Base-by-base conservation (phyloP, 805 yeast genomes). In the Candida awuae region DNA sequence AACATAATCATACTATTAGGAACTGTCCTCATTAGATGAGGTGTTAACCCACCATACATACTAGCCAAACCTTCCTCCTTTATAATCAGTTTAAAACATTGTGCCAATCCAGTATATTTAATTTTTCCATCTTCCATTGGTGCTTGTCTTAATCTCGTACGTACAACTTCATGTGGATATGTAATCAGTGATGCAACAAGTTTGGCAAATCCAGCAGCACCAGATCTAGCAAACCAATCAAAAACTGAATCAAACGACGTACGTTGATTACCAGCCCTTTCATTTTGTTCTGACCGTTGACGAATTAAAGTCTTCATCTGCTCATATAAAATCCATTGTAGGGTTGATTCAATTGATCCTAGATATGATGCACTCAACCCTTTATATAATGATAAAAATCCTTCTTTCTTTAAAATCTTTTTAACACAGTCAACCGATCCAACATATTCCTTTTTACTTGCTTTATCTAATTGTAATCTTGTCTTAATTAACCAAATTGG, bases 1-100 rank as follows among this genome's bases (percentile, higher is more conserved):
- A 92, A 92, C 98, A 92, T 92, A 51, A 92, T 90, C 57, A 92
- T 87, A 54, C 95, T 84, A 62, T 92, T 92, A 3, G 99, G 99
- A 37, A 92, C 98, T 0, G 98, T 92, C 62, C 98, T 76, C 66
- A 92, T 73, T 53, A 92, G 66, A 63, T 92, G 99, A 4, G 99
- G 97, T 2, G 99, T 92, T 53, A 92, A 69, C 1, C 99, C 99
- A 40, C 99, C 96, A 58, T 92, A 92, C 86, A 92, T 83, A 10
- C 95, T 82, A 7, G 73, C 80, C 37, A 90, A 61, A 1, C 99
- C 98, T 63, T 92, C 98, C 55, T 92, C 96, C 53, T 80, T 84
- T 14, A 86, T 64, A n/a, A 92, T 77, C 22, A 87, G 66, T 54
- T 69, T 77, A 67, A 92, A 88, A 52, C 95, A 84, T 61, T 87